These are phyloP conservation scores for Naganishia friedmannii DNA, from an alignment of 768 basidiomycete species.

Conservation along the genomic window DNA sequence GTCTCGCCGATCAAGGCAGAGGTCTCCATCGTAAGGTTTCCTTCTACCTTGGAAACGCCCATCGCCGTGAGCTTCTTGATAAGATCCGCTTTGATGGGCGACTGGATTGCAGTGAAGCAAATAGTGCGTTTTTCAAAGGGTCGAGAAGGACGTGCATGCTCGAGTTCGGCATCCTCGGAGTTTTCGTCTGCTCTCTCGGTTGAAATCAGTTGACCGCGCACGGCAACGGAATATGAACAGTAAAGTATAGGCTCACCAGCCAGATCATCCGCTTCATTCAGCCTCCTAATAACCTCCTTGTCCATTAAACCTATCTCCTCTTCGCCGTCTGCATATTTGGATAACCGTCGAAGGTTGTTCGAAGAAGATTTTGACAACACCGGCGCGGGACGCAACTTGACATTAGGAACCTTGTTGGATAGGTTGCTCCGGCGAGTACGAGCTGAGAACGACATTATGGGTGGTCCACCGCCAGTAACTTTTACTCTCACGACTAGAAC, in stretches of 20 bases:
- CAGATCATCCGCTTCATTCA: constrained; percentile 36
- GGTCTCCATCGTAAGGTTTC: constrained; percentile 76
- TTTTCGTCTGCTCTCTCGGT: constrained; percentile 14
- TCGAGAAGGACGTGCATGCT: constrained; percentile 11
- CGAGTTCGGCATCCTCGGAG: constrained; percentile 33
- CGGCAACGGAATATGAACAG: neutral
- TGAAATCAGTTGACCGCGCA: constrained; percentile 30
- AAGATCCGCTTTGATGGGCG: constrained; percentile 60
- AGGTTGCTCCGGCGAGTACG: constrained; percentile 46
- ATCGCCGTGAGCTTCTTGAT: constrained; percentile 77
- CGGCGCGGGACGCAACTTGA: constrained; percentile 51
- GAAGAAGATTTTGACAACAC: constrained; percentile 26
- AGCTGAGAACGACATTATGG: constrained; percentile 1
- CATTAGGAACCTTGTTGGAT: constrained; percentile 52
- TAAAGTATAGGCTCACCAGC: constrained; percentile 33
- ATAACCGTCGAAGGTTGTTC: neutral
- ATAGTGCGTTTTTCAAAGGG: constrained; percentile 21
- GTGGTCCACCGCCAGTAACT: neutral
- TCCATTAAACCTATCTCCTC: constrained; percentile 38
- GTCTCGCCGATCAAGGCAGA: constrained; percentile 79
- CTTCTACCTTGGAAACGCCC: constrained; percentile 64
- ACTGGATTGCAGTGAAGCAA: constrained; percentile 25
- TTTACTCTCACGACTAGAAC: neutral
- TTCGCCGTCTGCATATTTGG: constrained; percentile 19
- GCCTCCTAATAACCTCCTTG: constrained; percentile 37